Percentiles rank a stretch among this genome's conserved stretches.
These are phyloP conservation scores for Meyerozyma sp. DNA, from an alignment of 1,139 yeast species.

Conservation along the genomic window DNA sequence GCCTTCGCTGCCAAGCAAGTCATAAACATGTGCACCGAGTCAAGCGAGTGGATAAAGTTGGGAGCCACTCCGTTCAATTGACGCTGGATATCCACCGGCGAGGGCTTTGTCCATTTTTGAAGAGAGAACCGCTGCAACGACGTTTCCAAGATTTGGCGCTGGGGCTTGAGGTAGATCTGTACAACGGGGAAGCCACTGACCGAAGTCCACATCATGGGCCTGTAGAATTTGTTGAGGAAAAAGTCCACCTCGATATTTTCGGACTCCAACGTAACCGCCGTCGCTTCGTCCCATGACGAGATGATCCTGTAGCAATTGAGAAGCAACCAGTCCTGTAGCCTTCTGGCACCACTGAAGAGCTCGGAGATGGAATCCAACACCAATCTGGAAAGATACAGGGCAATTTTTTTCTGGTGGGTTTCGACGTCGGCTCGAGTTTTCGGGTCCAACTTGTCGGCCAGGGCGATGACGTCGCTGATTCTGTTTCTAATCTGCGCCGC, in stretches of 20 bases:
- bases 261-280: slow-evolving; percentile 9
- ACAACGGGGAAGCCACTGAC: slow-evolving; percentile 39
- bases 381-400: slow-evolving; percentile 21
- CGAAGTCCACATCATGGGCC: slow-evolving; percentile 43
- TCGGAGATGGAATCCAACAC: slow-evolving; percentile 29
- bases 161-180: slow-evolving; percentile 27
- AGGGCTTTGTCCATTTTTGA: slow-evolving; percentile 11
- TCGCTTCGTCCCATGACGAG: slow-evolving; percentile 20
- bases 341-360: slow-evolving; percentile 30
- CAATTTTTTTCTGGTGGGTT: slow-evolving; percentile 5
- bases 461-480: slow-evolving; percentile 18
- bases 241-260: slow-evolving; percentile 11
- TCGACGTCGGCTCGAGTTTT: slow-evolving; percentile 1
- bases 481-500: slow-evolving; percentile 24
- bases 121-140: slow-evolving; percentile 23
- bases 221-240: slow-evolving; percentile 12
- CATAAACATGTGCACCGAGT: slow-evolving; percentile 36
- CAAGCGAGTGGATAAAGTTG: slow-evolving; percentile 41
- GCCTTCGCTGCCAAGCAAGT: slow-evolving; percentile 23
- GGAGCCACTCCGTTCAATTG: slow-evolving; percentile 41
- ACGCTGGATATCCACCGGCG: slow-evolving; percentile 24
- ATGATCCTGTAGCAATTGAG: slow-evolving; percentile 25
- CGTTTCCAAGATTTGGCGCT: slow-evolving; percentile 13
- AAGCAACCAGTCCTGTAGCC: slow-evolving; percentile 35
- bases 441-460: slow-evolving; percentile 4